These are phyloP conservation scores for Litchi chinensis DNA, from an alignment of 345 rosid species.

Conservation along the genomic window DNA sequence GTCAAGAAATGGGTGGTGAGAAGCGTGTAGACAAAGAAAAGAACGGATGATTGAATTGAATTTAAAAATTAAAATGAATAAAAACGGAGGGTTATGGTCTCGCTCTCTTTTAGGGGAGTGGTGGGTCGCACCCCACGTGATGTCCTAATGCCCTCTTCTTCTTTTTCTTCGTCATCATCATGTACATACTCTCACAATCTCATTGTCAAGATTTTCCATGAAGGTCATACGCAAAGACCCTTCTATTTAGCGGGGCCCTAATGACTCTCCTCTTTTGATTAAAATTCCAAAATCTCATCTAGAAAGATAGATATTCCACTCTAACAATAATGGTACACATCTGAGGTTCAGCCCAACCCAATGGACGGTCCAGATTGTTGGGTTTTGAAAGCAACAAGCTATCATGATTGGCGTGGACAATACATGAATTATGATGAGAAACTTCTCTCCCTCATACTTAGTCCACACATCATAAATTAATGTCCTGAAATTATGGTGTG, in stretches of 20 bases:
- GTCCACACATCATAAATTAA: conserved; percentile 20
- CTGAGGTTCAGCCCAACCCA: conserved; percentile 26
- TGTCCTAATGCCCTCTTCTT: conserved; percentile 40
- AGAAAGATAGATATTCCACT: conserved; percentile 28
- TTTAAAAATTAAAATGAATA: not conserved
- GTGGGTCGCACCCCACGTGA: conserved; percentile 88
- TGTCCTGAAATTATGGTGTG: conserved; percentile 58
- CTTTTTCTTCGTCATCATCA: not conserved
- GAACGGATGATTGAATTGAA: conserved; percentile 31
- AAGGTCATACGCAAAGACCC: conserved; percentile 20
- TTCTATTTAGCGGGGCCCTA: conserved; percentile 23
- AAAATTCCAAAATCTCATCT: conserved; percentile 30
- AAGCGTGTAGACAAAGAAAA: conserved; percentile 63
- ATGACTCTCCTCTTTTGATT: conserved; percentile 15
- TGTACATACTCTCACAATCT: conserved; percentile 10
- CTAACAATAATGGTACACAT: conserved; percentile 29
- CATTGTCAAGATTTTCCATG: conserved; percentile 34
- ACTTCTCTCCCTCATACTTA: not conserved
- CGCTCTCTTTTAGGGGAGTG: conserved; percentile 50
- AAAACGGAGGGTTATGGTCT: conserved; percentile 15
- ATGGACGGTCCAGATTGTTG: conserved; percentile 26
- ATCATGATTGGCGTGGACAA: conserved; percentile 29
- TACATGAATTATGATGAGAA: conserved; percentile 15
- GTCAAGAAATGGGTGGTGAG: conserved; percentile 30
- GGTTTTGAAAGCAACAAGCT: not conserved